phyloP scores from a whole-genome alignment of 164 flowering plant species.

The Aristolochia californica region DNA sequence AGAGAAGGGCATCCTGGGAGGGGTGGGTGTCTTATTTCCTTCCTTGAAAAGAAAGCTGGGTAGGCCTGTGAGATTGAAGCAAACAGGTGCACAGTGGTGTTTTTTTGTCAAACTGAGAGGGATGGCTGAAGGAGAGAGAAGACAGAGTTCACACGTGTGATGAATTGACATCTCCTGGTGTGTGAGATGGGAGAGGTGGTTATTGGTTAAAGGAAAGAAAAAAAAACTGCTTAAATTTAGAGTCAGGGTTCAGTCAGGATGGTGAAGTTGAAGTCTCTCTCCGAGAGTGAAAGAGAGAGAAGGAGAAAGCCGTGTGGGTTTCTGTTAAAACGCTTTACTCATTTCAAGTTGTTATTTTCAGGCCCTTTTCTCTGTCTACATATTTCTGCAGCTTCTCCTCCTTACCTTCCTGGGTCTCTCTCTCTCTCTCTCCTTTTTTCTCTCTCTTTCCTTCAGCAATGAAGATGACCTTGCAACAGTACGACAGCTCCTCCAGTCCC shows the following conservation, averaged over 20 bases:
- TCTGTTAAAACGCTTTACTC: too few relatives aligned
- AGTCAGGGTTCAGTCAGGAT: constrained; percentile 25
- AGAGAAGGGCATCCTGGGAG: constrained; percentile 3
- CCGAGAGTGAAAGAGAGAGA: neutral
- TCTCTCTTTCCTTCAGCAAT: constrained; percentile 9
- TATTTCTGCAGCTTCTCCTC: too few relatives aligned
- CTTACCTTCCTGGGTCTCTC: too few relatives aligned
- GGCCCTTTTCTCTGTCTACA: too few relatives aligned
- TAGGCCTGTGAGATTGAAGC: constrained; percentile 20
- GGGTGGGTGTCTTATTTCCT: constrained; percentile 13
- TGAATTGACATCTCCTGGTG: constrained; percentile 27
- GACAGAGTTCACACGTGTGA: constrained; percentile 14
- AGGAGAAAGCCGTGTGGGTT: too few relatives aligned
- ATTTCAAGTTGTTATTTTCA: too few relatives aligned
- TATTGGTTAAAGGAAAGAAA: neutral
- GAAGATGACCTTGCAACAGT: too few relatives aligned
- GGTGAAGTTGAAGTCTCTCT: constrained; percentile 10
- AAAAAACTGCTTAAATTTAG: constrained; percentile 8
- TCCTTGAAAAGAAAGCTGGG: constrained; percentile 24
- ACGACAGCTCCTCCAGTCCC: too few relatives aligned
- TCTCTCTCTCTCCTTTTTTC: constrained; percentile 6
- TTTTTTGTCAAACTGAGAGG: constrained; percentile 24
- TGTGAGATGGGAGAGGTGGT: constrained; percentile 11
- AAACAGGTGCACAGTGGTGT: constrained; percentile 18
- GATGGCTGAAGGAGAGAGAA: constrained; percentile 2